These are phyloP conservation scores for Coprinopsis marcescibilis DNA, from an alignment of 768 basidiomycete genomes.

Conservation along the genomic window DNA sequence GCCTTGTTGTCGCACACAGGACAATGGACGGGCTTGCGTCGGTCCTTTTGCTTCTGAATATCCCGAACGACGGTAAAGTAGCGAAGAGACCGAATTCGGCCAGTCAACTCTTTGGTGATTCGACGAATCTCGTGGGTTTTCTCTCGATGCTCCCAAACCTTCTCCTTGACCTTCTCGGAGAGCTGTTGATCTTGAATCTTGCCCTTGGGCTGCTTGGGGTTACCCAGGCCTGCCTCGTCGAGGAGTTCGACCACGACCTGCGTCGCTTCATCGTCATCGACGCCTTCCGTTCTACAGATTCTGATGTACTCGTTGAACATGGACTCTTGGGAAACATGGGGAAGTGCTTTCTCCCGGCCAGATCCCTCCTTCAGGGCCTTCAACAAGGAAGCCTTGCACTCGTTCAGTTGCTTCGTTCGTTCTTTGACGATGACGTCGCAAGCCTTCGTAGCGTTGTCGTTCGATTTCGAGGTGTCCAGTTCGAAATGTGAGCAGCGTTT, in stretches of 20 bases:
- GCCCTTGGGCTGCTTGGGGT: constrained; percentile 35
- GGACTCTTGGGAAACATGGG: constrained; percentile 58
- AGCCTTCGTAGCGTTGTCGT: constrained; percentile 79
- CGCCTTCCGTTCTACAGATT: constrained; percentile 60
- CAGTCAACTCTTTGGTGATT: constrained; percentile 82
- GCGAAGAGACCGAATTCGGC: constrained; percentile 83
- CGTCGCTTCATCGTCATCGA: constrained; percentile 75
- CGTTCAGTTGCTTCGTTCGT: constrained; percentile 71
- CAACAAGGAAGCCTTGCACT: constrained; percentile 71
- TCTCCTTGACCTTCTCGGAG: constrained; percentile 52
- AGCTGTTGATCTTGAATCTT: constrained; percentile 54
- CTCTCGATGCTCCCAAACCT: constrained; percentile 78
- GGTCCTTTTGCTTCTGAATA: constrained; percentile 68
- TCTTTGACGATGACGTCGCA: constrained; percentile 89
- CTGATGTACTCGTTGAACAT: constrained; percentile 78
- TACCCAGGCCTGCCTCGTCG: constrained; percentile 50
- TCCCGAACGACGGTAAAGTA: constrained; percentile 92
- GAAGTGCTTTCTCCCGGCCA: constrained; percentile 63
- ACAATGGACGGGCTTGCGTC: constrained; percentile 55
- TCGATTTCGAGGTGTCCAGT: constrained; percentile 49
- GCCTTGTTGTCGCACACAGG: constrained; percentile 53
- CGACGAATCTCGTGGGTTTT: constrained; percentile 81
- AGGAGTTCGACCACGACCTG: constrained; percentile 53
- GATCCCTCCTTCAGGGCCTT: constrained; percentile 60
- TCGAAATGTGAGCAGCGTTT: constrained; percentile 97